Evolutionary conservation across 2,329 filamentous ascomycete genomes (phyloP).

Genomic region (Fusarium domesticum): DNA sequence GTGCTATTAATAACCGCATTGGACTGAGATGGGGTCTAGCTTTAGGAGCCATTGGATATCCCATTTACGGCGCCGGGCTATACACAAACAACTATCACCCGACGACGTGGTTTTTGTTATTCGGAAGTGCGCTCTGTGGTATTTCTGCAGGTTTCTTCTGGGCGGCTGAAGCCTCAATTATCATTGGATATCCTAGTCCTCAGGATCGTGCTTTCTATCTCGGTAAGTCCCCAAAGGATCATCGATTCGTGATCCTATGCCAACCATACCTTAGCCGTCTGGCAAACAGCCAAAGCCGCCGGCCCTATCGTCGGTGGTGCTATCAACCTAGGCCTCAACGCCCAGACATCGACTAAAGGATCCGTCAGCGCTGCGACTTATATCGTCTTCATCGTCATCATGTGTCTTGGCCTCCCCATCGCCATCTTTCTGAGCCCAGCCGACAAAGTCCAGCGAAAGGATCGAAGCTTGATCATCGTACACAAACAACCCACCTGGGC

Average conservation of each 20-base stretch:
- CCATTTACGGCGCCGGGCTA: constrained; percentile 44
- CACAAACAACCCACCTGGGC: constrained; percentile 9
- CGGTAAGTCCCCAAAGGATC: background rate
- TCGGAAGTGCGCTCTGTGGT: constrained; percentile 49
- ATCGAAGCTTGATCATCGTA: constrained; percentile 3
- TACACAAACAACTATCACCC: constrained; percentile 50
- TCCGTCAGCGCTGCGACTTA: constrained; percentile 13
- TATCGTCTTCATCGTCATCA: constrained; percentile 5
- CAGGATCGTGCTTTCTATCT: constrained; percentile 54
- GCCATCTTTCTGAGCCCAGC: constrained; percentile 1
- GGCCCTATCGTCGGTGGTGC: constrained; percentile 53
- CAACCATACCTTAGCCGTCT: too few species aligned
- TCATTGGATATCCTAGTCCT: constrained; percentile 61
- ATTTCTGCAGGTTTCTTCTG: constrained; percentile 36
- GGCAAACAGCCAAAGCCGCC: constrained; percentile 59
- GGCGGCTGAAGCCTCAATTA: constrained; percentile 34
- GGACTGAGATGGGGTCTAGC: constrained; percentile 39
- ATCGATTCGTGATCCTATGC: too few species aligned
- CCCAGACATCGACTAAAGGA: constrained; percentile 4
- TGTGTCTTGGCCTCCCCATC: background rate
- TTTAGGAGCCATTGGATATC: constrained; percentile 45
- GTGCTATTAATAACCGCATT: constrained; percentile 7
- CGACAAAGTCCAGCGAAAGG: constrained; percentile 4
- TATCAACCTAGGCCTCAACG: constrained; percentile 64
- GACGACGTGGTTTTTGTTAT: constrained; percentile 48